These are phyloP conservation scores for Phytophthora cryptogea DNA, from an alignment of 352 stramenopile genomes.

Conservation along the genomic window DNA sequence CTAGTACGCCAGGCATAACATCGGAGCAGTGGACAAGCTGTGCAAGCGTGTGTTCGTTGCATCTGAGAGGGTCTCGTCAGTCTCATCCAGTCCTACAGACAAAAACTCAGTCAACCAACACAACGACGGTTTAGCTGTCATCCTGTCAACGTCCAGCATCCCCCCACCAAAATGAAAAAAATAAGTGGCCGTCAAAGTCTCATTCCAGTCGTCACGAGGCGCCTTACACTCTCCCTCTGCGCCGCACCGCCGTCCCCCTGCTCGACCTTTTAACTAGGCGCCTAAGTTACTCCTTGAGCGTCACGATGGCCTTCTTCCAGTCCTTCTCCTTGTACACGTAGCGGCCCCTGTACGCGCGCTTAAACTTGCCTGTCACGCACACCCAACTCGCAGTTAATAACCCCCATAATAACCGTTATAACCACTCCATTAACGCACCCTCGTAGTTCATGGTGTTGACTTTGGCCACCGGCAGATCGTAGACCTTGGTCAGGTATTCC, in stretches of 20 bases:
- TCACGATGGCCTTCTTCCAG: slow-evolving; percentile 94
- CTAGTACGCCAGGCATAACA: slow-evolving; percentile 67
- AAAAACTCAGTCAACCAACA: too few relatives aligned
- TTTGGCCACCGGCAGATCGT: slow-evolving; percentile 94
- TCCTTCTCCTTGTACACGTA: slow-evolving; percentile 93
- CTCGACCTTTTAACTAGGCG: slow-evolving; percentile 11
- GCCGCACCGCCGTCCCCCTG: not conserved
- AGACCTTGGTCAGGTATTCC: slow-evolving; percentile 97
- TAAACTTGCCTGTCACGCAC: slow-evolving; percentile 80
- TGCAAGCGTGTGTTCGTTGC: slow-evolving; percentile 26
- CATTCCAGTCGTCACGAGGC: slow-evolving; percentile 5
- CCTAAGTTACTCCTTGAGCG: slow-evolving; percentile 73
- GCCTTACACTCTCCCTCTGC: slow-evolving; percentile 14
- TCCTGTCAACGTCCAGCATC: not conserved
- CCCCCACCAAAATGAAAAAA: not conserved
- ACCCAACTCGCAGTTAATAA: slow-evolving; percentile 17
- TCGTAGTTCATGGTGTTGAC: slow-evolving; percentile 96
- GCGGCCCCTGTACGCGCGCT: slow-evolving; percentile 82
- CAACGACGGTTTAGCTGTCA: not conserved
- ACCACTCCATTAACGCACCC: slow-evolving; percentile 40
- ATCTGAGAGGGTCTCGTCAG: slow-evolving; percentile 6
- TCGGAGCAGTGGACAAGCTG: slow-evolving; percentile 27
- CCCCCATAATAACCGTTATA: slow-evolving; percentile 9
- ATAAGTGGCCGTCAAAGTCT: slow-evolving; percentile 5
- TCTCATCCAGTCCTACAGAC: too few relatives aligned